phyloP scores from a whole-genome alignment of 2,329 filamentous ascomycete genomes.

The Neofusicoccum kwambonambiense region DNA sequence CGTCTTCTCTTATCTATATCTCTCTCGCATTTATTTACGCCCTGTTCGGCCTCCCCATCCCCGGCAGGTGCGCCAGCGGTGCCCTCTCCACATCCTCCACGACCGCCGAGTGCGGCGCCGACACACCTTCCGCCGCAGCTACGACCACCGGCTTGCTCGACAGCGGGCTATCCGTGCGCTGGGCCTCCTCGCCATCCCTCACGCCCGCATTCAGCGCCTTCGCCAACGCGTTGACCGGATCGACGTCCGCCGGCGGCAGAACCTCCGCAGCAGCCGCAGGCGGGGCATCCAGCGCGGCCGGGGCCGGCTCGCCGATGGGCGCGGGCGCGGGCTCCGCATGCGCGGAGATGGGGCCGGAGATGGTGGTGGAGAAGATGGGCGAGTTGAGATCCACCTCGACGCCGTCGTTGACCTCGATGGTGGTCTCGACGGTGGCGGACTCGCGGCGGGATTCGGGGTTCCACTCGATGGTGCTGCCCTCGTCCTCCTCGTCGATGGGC shows the following conservation, averaged over 20 bases:
- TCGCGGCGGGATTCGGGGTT: background rate
- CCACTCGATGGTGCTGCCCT: background rate
- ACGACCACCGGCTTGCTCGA: constrained; percentile 6
- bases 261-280: background rate
- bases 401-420: background rate
- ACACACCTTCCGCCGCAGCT: background rate
- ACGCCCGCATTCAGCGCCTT: background rate
- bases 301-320: background rate
- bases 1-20: background rate
- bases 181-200: background rate
- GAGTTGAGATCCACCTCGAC: background rate
- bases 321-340: background rate
- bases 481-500: constrained; percentile 5
- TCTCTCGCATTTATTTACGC: background rate
- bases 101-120: background rate
- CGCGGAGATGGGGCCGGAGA: background rate
- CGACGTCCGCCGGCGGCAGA: too few species aligned
- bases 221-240: background rate
- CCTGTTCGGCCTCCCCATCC: constrained; percentile 15
- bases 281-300: background rate
- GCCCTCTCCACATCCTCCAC: constrained; percentile 9
- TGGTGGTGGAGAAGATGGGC: background rate
- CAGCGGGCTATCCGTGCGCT: constrained; percentile 4
- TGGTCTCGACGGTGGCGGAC: constrained; percentile 4
- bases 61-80: constrained; percentile 13